phyloP scores from a whole-genome alignment of 106 monocot species.

The Phalaenopsis equestris region DNA sequence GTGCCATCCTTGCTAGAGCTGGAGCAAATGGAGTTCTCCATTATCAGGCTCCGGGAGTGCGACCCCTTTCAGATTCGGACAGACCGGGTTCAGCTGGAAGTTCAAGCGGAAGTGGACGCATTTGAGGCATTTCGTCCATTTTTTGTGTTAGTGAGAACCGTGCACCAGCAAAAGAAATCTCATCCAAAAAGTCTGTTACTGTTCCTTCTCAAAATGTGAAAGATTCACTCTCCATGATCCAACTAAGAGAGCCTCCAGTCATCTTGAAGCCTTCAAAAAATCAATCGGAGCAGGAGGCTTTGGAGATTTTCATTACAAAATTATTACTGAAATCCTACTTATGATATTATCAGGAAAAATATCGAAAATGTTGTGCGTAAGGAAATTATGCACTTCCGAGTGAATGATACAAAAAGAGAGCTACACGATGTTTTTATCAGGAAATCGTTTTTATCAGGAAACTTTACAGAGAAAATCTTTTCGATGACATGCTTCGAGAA shows the following conservation, averaged over 20 bases:
- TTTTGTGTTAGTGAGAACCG: constrained; percentile 78
- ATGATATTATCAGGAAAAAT: constrained; percentile 91
- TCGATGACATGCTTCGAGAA: constrained; percentile 67
- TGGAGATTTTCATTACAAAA: constrained; percentile 82
- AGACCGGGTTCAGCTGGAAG: constrained; percentile 55
- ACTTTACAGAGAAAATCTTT: constrained; percentile 77
- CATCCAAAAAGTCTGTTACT: constrained; percentile 24
- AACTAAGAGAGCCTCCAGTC: constrained; percentile 82
- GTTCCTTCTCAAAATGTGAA: constrained; percentile 37
- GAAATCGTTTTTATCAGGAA: constrained; percentile 77
- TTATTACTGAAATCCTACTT: constrained; percentile 85
- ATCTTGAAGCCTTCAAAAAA: constrained; percentile 77
- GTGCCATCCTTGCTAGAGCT: constrained; percentile 64
- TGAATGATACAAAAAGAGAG: constrained; percentile 20
- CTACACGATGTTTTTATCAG: constrained; percentile 77
- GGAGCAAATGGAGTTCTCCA: constrained; percentile 66
- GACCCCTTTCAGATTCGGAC: constrained; percentile 47
- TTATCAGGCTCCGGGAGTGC: constrained; percentile 63
- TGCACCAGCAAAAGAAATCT: constrained; percentile 35
- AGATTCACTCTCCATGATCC: constrained; percentile 50
- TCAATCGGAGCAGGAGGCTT: constrained; percentile 67
- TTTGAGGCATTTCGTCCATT: constrained; percentile 78
- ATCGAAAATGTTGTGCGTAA: constrained; percentile 87
- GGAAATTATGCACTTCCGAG: constrained; percentile 93
- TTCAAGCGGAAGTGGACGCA: constrained; percentile 43